These are phyloP conservation scores for Polygonum maritimum DNA, from an alignment of 148 eudicot genomes.

Conservation along the genomic window DNA sequence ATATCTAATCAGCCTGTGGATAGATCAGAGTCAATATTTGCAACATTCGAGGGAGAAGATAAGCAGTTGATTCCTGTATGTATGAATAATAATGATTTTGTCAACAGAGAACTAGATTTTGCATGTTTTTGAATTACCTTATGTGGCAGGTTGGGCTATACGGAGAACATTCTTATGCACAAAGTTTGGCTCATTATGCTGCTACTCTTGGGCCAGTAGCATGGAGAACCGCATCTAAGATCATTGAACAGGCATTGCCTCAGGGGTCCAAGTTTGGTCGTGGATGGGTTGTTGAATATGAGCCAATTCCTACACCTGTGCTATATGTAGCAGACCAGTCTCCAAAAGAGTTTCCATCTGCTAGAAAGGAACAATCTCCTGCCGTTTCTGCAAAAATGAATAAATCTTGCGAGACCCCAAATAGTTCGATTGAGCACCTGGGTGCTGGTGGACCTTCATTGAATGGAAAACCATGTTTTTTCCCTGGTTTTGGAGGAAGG, in stretches of 20 bases:
- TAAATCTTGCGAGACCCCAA: background rate
- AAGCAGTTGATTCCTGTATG: conserved; percentile 59
- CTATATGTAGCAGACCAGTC: conserved; percentile 26
- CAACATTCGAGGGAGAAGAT: conserved; percentile 51
- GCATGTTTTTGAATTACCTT: background rate
- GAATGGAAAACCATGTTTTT: conserved; percentile 10
- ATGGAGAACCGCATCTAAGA: conserved; percentile 74
- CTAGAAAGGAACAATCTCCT: conserved; percentile 13
- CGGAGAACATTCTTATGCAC: conserved; percentile 69
- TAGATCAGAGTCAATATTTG: conserved; percentile 29
- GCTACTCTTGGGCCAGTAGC: conserved; percentile 83
- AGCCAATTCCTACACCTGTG: conserved; percentile 64
- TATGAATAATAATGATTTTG: background rate
- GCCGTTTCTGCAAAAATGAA: background rate
- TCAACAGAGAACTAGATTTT: background rate
- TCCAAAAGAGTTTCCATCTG: conserved; percentile 30
- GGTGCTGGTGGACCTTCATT: background rate
- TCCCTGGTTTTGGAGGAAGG: conserved; percentile 5
- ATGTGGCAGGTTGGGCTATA: conserved; percentile 66
- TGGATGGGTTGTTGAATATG: conserved; percentile 96
- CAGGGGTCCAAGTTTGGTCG: conserved; percentile 64
- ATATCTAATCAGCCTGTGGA: conserved; percentile 24
- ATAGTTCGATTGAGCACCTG: background rate
- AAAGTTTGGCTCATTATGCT: conserved; percentile 86
- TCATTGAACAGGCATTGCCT: conserved; percentile 68